Base-by-base conservation (phyloP, 768 basidiomycete genomes). In the Crepidotus variabilis region DNA sequence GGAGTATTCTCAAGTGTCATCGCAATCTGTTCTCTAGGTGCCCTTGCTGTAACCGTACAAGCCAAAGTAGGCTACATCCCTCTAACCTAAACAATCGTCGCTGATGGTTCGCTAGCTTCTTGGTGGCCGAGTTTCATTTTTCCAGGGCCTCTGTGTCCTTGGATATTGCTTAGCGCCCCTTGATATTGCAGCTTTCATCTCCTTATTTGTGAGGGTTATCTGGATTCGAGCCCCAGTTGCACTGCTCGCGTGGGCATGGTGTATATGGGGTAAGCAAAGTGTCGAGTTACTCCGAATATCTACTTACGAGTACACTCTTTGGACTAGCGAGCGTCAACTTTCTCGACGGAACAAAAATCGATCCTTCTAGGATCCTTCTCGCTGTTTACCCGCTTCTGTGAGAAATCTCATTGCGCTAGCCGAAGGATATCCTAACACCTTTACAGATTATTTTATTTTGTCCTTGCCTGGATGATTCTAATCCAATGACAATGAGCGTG, bases 161-260 rank as follows among this genome's bases (percentile, higher is more conserved):
- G 96, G 96, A 0, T 98, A 98, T 65, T 98, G 96, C 65, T 82
- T 98, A 54, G 95, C 94, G 6, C 96, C 96, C 13, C 80, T 98
- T 51, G 83, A 95, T 60, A 84, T 96, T 45, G 95, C 96, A 6
- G 94, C 94, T 2, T 73, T 98, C 28, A 80, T 97, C 47, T 82
- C 92, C 1, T 88, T 87, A 63, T 93, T 96, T 62, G 85, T 98
- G 14, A 89, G 82, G 47, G 73, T 86, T 24, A 87, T 98, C 50
- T 97, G 89, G 73, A 77, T 98, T 56, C 83, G 96, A 55, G 87
- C 86, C 28, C 96, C 96, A 9, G 71, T 98, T 28, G 88, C 94
- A 47, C 69, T 96, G 23, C 78, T 86, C 18, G 90, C 92, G 11
- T 96, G 94, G 89, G 94, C 80, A 35, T 98, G 96, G 96, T 92